Percentiles rank a stretch among this genome's conserved stretches.
Conservation (phyloP, 2,329 filamentous ascomycete species). For the Tolypocladium ovalisporum region DNA sequence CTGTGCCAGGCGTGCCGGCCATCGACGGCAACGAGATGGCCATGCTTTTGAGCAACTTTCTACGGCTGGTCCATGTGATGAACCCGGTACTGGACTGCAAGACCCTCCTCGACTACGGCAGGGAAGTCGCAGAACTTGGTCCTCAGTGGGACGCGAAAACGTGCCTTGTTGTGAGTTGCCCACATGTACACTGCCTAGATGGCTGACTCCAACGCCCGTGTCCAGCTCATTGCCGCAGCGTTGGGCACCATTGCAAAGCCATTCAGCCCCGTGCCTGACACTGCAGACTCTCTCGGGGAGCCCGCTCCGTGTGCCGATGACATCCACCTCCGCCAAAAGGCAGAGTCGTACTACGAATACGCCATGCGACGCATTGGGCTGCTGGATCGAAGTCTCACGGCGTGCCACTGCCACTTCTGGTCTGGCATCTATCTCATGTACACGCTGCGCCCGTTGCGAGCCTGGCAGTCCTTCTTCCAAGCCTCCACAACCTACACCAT, state of each 20-base stretch:
- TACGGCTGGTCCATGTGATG: neutral
- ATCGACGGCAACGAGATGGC: neutral
- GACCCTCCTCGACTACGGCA: neutral
- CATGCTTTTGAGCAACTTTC: neutral
- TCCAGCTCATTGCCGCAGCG: neutral
- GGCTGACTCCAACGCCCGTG: neutral
- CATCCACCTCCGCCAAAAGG: neutral
- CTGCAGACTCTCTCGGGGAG: neutral
- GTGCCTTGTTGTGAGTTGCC: slow-evolving; percentile 1
- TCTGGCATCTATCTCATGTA: slow-evolving; percentile 8
- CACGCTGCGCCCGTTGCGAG: slow-evolving; percentile 6
- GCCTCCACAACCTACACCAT: slow-evolving; percentile 1
- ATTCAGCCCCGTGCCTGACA: neutral
- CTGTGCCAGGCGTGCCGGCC: neutral
- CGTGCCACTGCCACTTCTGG: slow-evolving; percentile 7
- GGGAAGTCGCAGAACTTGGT: neutral
- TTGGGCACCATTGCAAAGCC: neutral
- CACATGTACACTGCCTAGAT: neutral
- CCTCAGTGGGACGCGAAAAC: slow-evolving; percentile 2
- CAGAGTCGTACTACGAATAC: slow-evolving; percentile 5
- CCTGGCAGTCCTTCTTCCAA: slow-evolving; percentile 5
- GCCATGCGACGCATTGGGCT: slow-evolving; percentile 6
- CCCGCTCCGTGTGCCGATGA: neutral
- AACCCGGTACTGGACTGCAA: neutral
- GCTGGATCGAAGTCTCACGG: slow-evolving; percentile 5